Evolutionary conservation across 2,329 filamentous ascomycete species (phyloP).

Genomic region (Aspergillus fructus): DNA sequence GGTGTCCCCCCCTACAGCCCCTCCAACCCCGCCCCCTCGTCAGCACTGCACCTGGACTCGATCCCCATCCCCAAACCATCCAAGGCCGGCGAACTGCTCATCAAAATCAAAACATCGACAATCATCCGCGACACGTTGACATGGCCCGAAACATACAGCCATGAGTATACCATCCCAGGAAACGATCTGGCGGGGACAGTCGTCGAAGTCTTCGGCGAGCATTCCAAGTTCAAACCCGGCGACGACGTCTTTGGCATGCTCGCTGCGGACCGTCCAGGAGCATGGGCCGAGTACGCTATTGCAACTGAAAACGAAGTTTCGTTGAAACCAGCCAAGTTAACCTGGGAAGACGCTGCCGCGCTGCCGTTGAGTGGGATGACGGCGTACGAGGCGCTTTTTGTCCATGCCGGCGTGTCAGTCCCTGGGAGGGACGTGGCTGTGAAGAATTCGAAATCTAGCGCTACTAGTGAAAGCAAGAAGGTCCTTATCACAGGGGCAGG

Average conservation of each 20-base stretch:
- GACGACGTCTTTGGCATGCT: constrained; percentile 32
- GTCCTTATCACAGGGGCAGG: constrained; percentile 41
- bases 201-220: constrained; percentile 2
- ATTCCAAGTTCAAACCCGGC: constrained; percentile 21
- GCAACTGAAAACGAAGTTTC: constrained; percentile 23
- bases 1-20: background rate
- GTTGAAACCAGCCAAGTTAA: constrained; percentile 21
- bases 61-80: background rate
- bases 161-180: constrained; percentile 19
- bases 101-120: constrained; percentile 15
- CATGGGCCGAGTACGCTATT: constrained; percentile 31
- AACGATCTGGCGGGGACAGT: constrained; percentile 26
- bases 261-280: constrained; percentile 16
- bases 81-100: background rate
- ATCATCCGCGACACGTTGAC: constrained; percentile 17
- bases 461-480: background rate
- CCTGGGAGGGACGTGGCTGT: background rate
- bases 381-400: constrained; percentile 34
- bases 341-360: constrained; percentile 25
- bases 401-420: constrained; percentile 17
- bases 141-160: constrained; percentile 29
- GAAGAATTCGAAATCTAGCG: background rate
- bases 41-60: background rate
- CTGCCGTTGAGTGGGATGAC: constrained; percentile 31
- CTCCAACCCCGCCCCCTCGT: constrained; percentile 3